These are phyloP conservation scores for Orbilia blumenaviensis DNA, from an alignment of 2,329 filamentous ascomycete genomes.

Conservation along the genomic window DNA sequence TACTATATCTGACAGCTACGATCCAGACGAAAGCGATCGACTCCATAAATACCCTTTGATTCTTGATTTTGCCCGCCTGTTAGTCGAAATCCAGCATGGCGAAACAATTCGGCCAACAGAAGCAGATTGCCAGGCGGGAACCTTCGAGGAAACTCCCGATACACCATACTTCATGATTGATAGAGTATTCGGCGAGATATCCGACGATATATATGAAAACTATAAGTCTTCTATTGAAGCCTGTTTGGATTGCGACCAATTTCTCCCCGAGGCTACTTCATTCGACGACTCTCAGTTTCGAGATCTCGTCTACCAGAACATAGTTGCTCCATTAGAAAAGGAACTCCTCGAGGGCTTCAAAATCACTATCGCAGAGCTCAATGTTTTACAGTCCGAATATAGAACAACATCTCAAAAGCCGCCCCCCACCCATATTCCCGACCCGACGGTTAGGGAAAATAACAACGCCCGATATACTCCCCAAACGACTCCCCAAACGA, in stretches of 20 bases:
- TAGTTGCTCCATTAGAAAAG: slow-evolving; percentile 14
- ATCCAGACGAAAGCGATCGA: not conserved
- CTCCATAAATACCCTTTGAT: slow-evolving; percentile 30
- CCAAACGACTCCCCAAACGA: not conserved
- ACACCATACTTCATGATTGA: slow-evolving; percentile 27
- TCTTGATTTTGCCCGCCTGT: slow-evolving; percentile 24
- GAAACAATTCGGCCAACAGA: slow-evolving; percentile 27
- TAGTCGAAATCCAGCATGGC: slow-evolving; percentile 25
- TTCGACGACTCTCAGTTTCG: slow-evolving; percentile 4
- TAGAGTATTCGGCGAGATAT: slow-evolving; percentile 9
- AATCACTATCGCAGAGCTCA: not conserved
- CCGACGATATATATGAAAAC: slow-evolving; percentile 22
- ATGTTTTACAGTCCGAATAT: not conserved
- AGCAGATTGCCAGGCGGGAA: not conserved
- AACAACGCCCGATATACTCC: too few relatives aligned
- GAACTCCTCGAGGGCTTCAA: slow-evolving; percentile 19
- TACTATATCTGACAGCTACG: too few relatives aligned
- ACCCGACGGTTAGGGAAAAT: too few relatives aligned
- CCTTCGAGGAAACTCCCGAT: slow-evolving; percentile 2
- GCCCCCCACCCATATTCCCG: not conserved
- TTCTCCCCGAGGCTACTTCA: not conserved
- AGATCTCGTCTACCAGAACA: slow-evolving; percentile 4
- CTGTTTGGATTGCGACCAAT: slow-evolving; percentile 19
- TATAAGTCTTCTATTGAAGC: slow-evolving; percentile 28
- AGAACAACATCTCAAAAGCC: not conserved